Evolutionary conservation across 2,329 filamentous ascomycete genomes (phyloP).

Genomic region (Fusarium setosum): DNA sequence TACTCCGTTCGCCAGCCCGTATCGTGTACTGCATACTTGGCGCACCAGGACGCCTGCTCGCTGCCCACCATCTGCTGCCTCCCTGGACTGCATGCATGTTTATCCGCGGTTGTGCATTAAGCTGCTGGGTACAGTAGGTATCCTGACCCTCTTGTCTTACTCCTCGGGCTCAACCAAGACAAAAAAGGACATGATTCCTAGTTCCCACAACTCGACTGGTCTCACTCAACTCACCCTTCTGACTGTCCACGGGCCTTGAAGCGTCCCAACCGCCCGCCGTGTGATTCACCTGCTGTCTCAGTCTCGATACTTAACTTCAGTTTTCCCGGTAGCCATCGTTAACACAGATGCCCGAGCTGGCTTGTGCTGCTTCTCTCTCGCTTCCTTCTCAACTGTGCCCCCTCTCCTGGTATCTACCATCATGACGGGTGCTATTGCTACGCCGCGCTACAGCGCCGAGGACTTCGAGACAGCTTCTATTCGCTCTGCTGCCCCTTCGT

Average conservation of each 20-base stretch:
- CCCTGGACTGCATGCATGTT: constrained; percentile 39
- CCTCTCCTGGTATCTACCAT: constrained; percentile 29
- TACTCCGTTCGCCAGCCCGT: constrained; percentile 14
- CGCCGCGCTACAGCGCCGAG: constrained; percentile 55
- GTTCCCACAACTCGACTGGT: constrained; percentile 22
- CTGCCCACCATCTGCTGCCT: constrained; percentile 39
- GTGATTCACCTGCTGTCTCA: constrained; percentile 25
- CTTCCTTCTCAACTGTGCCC: constrained; percentile 28
- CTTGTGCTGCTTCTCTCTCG: constrained; percentile 33
- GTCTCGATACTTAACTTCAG: constrained; percentile 24
- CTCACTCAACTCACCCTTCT: constrained; percentile 34
- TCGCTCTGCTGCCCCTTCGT: constrained; percentile 75
- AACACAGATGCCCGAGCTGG: constrained; percentile 40
- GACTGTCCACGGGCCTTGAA: constrained; percentile 24
- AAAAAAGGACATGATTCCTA: constrained; percentile 37
- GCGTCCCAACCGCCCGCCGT: constrained; percentile 27
- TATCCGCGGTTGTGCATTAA: constrained; percentile 43
- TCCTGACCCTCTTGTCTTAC: constrained; percentile 44
- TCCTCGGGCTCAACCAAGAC: constrained; percentile 21
- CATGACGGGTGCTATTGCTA: constrained; percentile 47
- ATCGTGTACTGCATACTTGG: constrained; percentile 26
- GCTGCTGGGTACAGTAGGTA: constrained; percentile 34
- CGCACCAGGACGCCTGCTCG: constrained; percentile 22
- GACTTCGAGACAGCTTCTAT: constrained; percentile 77
- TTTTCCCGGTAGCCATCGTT: constrained; percentile 21